A percentile compares a stretch with the other conserved stretches of the same genome.
phyloP scores from a whole-genome alignment of 164 flowering plant species.

The Vitis amurensis region DNA sequence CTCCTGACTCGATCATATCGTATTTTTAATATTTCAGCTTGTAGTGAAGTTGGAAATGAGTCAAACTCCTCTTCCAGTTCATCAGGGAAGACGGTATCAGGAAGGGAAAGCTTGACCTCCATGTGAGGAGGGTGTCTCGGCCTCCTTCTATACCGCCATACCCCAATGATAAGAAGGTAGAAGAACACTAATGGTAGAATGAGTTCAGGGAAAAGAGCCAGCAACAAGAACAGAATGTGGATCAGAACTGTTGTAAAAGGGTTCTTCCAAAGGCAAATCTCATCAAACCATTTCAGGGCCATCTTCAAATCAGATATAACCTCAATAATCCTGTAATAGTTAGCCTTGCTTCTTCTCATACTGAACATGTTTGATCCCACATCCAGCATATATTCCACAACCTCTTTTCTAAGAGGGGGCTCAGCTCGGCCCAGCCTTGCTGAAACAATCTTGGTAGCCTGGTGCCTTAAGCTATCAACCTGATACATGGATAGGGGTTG shows the following conservation, averaged over 20 bases:
- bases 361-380: conserved; percentile 38
- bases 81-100: conserved; percentile 27
- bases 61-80: conserved; percentile 30
- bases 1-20: conserved; percentile 30
- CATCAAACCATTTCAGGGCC: conserved; percentile 24
- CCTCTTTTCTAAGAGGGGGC: conserved; percentile 35
- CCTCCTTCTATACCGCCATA: conserved; percentile 32
- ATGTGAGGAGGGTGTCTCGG: conserved; percentile 32
- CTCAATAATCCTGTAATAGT: conserved; percentile 30
- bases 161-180: conserved; percentile 32
- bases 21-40: conserved; percentile 23
- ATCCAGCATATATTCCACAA: conserved; percentile 40
- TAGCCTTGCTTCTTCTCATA: conserved; percentile 34
- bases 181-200: conserved; percentile 33
- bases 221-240: conserved; percentile 29
- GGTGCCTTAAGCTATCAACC: conserved; percentile 19
- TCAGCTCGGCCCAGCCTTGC: conserved; percentile 23
- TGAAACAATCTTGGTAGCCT: conserved; percentile 24
- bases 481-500: conserved; percentile 21
- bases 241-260: conserved; percentile 29
- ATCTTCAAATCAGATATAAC: conserved; percentile 19
- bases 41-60: conserved; percentile 26
- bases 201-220: conserved; percentile 32
- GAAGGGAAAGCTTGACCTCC: conserved; percentile 26
- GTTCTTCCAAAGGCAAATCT: conserved; percentile 35